phyloP scores from a whole-genome alignment of 164 flowering plant species.

The Magnolia sinica region DNA sequence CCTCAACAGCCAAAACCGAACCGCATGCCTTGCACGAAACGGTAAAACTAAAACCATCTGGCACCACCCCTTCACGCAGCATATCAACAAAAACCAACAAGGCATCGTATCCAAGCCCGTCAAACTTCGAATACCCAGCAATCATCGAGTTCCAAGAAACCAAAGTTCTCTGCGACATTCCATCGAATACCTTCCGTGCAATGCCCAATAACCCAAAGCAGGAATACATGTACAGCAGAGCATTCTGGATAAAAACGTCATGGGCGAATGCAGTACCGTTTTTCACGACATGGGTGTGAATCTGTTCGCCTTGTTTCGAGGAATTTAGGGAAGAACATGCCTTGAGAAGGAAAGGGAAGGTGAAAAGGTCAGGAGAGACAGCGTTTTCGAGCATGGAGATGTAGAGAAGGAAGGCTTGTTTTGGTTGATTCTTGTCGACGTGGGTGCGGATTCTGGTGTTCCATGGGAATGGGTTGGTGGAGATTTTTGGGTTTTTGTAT shows the following conservation, averaged over 20 bases:
- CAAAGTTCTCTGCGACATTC: slow-evolving; percentile 10
- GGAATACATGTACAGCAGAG: slow-evolving; percentile 15
- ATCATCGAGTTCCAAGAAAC: slow-evolving; percentile 26
- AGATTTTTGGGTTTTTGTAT: not conserved
- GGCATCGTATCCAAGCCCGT: slow-evolving; percentile 9
- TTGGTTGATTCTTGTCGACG: slow-evolving; percentile 13
- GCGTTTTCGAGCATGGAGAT: slow-evolving; percentile 10
- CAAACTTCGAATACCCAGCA: slow-evolving; percentile 15
- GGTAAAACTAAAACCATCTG: slow-evolving; percentile 17
- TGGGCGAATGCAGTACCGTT: slow-evolving; percentile 12
- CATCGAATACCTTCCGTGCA: slow-evolving; percentile 14
- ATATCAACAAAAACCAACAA: slow-evolving; percentile 12
- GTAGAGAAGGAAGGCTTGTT: slow-evolving; percentile 14
- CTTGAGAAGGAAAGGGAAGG: slow-evolving; percentile 24
- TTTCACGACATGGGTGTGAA: slow-evolving; percentile 17
- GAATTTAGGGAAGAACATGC: slow-evolving; percentile 17
- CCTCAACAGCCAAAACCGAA: slow-evolving; percentile 9
- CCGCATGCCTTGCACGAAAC: slow-evolving; percentile 17
- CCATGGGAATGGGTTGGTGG: slow-evolving; percentile 10
- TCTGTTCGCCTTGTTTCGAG: slow-evolving; percentile 9
- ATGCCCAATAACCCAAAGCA: not conserved
- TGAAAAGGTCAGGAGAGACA: slow-evolving; percentile 19
- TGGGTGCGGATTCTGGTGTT: slow-evolving; percentile 21
- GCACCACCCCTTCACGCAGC: slow-evolving; percentile 11
- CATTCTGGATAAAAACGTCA: slow-evolving; percentile 21